Base-by-base conservation (phyloP, 1,284 basidiomycete species). In the Sanghuangporus weigelae region DNA sequence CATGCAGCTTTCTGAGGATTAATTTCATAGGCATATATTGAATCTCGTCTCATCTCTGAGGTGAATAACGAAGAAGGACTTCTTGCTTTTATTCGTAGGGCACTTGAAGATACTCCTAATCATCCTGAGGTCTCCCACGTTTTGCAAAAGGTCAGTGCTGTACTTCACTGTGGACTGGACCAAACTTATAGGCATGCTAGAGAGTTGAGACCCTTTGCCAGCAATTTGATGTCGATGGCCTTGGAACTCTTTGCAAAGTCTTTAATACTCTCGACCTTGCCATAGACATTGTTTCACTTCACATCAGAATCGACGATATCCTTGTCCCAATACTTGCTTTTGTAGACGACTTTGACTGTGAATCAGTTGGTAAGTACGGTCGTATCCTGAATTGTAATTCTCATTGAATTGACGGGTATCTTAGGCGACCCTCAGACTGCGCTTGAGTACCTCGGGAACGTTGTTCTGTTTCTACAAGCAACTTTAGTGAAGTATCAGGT, bases 391-490 rank as follows among this genome's bases (percentile, higher is more conserved):
- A 31, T 19, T 36, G 38, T 11, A 53, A 62, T 59, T 7, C 16
- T 14, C 42, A 14, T 21, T 58, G 23, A 38, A 35, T 53, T 62
- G 39, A 51, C 68, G 57, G 61, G n/a, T 11, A 8, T 63, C 5
- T 39, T 60, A 92, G 90, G 90, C 49, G 90, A 93, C 73, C 90
- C 90, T 21, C 90, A 92, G 72, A 87, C 85, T 21, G 90, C 90
- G 3, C 82, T 92, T 39, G 84, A 81, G 66, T 86, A 90, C 72
- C 75, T 92, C 1, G 90, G 90, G 3, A 84, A 90, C 64, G 81
- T 93, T 14, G 83, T 92, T 26, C 71, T 92, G 44, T 90, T 93
- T 69, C 71, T 85, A 3, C 89, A 93, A 71, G 81, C 82, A 64
- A 79, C 80, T 19, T 71, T 87, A 35, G 78, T 79, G 26, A 83